These are phyloP conservation scores for Tolypocladium inflatum DNA, from an alignment of 2,329 filamentous ascomycete genomes.

Conservation along the genomic window DNA sequence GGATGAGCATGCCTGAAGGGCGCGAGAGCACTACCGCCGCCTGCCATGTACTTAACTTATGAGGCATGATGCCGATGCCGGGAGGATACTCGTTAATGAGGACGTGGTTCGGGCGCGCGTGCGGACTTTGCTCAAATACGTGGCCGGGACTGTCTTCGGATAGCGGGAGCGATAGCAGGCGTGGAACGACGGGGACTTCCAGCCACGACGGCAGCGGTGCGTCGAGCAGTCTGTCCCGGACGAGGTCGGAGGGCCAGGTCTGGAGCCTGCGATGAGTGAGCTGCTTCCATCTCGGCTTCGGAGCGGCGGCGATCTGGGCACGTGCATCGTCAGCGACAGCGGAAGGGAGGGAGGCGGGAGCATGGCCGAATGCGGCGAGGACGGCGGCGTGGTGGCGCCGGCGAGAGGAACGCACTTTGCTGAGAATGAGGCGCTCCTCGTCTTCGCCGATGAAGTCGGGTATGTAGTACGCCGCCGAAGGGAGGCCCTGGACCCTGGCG, in stretches of 20 bases:
- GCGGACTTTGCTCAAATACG: constrained; percentile 57
- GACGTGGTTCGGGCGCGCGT: constrained; percentile 76
- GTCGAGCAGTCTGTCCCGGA: constrained; percentile 66
- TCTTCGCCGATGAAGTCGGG: constrained; percentile 69
- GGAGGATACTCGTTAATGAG: constrained; percentile 86
- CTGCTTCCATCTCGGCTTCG: constrained; percentile 73
- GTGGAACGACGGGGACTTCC: constrained; percentile 55
- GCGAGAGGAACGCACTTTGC: constrained; percentile 47
- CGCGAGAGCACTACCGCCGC: constrained; percentile 5
- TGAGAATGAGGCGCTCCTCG: constrained; percentile 63
- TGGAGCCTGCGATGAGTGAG: constrained; percentile 86
- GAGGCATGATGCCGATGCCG: constrained; percentile 91
- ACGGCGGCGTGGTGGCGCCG: constrained; percentile 26
- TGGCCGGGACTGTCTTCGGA: constrained; percentile 19
- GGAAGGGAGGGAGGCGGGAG: background rate
- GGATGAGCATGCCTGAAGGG: constrained; percentile 20
- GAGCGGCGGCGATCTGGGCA: constrained; percentile 48
- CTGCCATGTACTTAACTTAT: constrained; percentile 47
- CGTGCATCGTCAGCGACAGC: constrained; percentile 1
- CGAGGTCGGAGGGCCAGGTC: constrained; percentile 78
- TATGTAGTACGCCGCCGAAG: constrained; percentile 70
- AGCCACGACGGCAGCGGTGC: constrained; percentile 70
- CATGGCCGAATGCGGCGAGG: constrained; percentile 7
- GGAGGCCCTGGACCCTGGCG: constrained; percentile 44
- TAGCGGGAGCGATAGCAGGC: constrained; percentile 40